phyloP scores from a whole-genome alignment of 2,329 filamentous ascomycete genomes.

The Nannizzia gypsea region DNA sequence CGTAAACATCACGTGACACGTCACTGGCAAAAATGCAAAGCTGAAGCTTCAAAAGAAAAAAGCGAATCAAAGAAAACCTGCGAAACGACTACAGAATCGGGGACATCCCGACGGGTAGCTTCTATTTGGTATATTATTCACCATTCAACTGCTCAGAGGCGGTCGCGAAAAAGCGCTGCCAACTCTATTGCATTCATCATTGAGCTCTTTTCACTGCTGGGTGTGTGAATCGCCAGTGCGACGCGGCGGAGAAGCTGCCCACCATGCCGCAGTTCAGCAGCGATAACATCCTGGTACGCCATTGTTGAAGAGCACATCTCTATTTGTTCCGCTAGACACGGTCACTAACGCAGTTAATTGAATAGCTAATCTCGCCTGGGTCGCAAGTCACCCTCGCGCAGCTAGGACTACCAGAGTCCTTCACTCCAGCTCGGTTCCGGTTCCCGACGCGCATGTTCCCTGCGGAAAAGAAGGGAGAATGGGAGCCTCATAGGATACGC shows the following conservation, averaged over 20 bases:
- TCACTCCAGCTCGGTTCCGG: slow-evolving; percentile 78
- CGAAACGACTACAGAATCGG: not conserved
- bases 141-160: not conserved
- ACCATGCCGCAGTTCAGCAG: slow-evolving; percentile 42
- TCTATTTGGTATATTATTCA: not conserved
- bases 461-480: slow-evolving; percentile 62
- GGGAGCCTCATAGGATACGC: slow-evolving; percentile 70
- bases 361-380: slow-evolving; percentile 48
- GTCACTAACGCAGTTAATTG: not conserved
- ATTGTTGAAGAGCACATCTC: not conserved
- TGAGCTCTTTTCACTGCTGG: not conserved
- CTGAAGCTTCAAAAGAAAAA: not conserved
- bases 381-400: slow-evolving; percentile 85
- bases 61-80: not conserved
- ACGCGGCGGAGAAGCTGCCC: slow-evolving; percentile 2
- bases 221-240: not conserved
- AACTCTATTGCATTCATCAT: not conserved
- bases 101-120: not conserved
- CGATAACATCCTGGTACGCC: slow-evolving; percentile 40
- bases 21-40: not conserved
- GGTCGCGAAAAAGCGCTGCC: not conserved
- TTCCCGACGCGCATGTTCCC: slow-evolving; percentile 90
- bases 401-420: slow-evolving; percentile 75
- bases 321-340: not conserved
- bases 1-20: not conserved